Evolutionary conservation across 257 asterid species (phyloP).

Genomic region (Solanum sparsipilum): DNA sequence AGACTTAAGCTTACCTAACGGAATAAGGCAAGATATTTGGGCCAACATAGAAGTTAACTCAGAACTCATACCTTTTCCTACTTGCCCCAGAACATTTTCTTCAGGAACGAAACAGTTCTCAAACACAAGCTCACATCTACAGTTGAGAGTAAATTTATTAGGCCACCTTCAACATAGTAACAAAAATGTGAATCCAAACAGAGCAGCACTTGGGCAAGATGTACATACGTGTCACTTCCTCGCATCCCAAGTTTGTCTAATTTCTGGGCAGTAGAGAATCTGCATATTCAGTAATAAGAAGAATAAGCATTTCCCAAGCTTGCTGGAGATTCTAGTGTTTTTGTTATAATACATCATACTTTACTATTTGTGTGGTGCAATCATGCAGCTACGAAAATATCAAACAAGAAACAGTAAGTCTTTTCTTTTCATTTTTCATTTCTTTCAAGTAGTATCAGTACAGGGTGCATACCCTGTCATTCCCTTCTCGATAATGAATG

Average conservation of each 20-base stretch:
- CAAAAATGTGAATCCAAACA: background rate
- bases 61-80: constrained; percentile 73
- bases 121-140: constrained; percentile 97
- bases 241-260: constrained; percentile 99
- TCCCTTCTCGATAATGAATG: constrained; percentile 91
- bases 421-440: background rate
- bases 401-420: background rate
- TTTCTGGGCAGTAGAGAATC: constrained; percentile 97
- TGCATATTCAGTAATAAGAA: constrained; percentile 24
- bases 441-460: background rate
- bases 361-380: background rate
- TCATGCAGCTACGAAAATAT: background rate
- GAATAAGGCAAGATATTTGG: background rate
- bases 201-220: constrained; percentile 1
- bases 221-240: constrained; percentile 95
- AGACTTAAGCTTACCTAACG: background rate
- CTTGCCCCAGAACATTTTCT: constrained; percentile 84
- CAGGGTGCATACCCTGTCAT: constrained; percentile 76
- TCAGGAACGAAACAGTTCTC: constrained; percentile 90
- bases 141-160: constrained; percentile 9
- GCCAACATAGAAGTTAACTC: background rate
- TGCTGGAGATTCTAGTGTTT: background rate
- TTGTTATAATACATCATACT: background rate
- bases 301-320: background rate
- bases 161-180: constrained; percentile 1